These are phyloP conservation scores for Herpomyces periplanetae DNA, from an alignment of 2,329 filamentous ascomycete species.

Conservation along the genomic window DNA sequence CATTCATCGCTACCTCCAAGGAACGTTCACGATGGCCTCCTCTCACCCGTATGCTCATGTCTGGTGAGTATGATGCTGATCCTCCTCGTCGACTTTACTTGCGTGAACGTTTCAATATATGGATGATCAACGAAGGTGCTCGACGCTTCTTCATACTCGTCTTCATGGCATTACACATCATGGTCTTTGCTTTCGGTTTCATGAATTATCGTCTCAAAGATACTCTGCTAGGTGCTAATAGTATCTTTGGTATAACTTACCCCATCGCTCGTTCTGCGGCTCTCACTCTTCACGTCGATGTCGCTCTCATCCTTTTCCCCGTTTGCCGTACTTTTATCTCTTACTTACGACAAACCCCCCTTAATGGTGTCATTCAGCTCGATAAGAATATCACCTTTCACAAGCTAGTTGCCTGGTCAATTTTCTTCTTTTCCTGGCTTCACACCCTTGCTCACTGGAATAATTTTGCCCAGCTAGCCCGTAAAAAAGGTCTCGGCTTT, in stretches of 20 bases:
- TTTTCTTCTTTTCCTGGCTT: slow-evolving; percentile 55
- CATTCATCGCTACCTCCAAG: too few relatives aligned
- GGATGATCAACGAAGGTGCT: slow-evolving; percentile 63
- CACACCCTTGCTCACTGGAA: slow-evolving; percentile 60
- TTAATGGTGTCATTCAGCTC: slow-evolving; percentile 57
- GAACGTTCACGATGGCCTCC: slow-evolving; percentile 50
- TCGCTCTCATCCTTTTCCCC: slow-evolving; percentile 36
- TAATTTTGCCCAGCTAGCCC: slow-evolving; percentile 38
- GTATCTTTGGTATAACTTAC: slow-evolving; percentile 32
- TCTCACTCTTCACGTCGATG: slow-evolving; percentile 38
- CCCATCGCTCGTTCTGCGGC: slow-evolving; percentile 35
- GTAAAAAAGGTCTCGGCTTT: slow-evolving; percentile 33
- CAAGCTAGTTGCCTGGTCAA: slow-evolving; percentile 48
- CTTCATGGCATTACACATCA: slow-evolving; percentile 28
- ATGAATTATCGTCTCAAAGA: slow-evolving; percentile 40
- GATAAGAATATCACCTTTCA: slow-evolving; percentile 70
- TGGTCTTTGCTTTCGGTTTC: slow-evolving; percentile 42
- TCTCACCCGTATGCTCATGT: slow-evolving; percentile 40
- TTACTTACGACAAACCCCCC: slow-evolving; percentile 32
- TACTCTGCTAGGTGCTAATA: slow-evolving; percentile 21
- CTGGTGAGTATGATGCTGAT: slow-evolving; percentile 40
- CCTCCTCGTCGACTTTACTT: slow-evolving; percentile 23
- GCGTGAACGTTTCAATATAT: slow-evolving; percentile 34
- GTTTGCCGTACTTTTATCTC: slow-evolving; percentile 57
- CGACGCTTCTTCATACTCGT: slow-evolving; percentile 40